These are phyloP conservation scores for Blastobotrys chiropterorum DNA, from an alignment of 805 yeast species.

Conservation along the genomic window DNA sequence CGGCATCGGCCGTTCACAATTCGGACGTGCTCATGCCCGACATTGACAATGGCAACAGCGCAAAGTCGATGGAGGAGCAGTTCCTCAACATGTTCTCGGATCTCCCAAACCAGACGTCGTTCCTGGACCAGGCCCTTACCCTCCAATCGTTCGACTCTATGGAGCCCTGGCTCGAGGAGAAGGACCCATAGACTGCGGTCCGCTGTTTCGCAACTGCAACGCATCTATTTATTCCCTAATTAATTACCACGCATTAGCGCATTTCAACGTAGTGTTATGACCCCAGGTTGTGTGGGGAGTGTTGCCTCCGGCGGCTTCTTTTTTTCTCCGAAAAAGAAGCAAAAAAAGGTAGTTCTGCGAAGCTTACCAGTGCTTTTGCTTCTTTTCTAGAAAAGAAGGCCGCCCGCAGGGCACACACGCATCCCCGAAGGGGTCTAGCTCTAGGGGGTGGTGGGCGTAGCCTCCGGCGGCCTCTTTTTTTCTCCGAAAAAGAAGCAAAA, in stretches of 20 bases:
- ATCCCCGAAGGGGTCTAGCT: no score
- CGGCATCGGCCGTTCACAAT: not conserved
- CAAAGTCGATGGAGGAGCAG: conserved; percentile 22
- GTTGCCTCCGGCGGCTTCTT: no score
- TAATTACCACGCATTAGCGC: not conserved
- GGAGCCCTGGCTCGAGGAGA: conserved; percentile 22
- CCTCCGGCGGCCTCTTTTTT: no score
- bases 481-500: no score
- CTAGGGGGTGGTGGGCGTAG: no score
- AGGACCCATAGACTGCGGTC: conserved; percentile 3
- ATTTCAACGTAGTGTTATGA: no score
- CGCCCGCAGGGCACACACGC: no score
- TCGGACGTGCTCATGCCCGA: not conserved
- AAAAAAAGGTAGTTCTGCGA: no score
- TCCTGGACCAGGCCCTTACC: conserved; percentile 26
- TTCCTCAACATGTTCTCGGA: conserved; percentile 30
- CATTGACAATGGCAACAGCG: not conserved
- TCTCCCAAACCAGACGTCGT: conserved; percentile 30
- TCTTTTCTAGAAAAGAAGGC: no score
- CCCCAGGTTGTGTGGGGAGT: no score
- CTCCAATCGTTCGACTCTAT: conserved; percentile 22
- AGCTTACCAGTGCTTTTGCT: no score
- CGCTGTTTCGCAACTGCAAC: not conserved
- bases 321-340: no score
- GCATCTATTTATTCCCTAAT: not conserved